Percentiles rank a stretch among this genome's conserved stretches.
phyloP scores from a whole-genome alignment of 805 yeast species.

The Ogataea pini region DNA sequence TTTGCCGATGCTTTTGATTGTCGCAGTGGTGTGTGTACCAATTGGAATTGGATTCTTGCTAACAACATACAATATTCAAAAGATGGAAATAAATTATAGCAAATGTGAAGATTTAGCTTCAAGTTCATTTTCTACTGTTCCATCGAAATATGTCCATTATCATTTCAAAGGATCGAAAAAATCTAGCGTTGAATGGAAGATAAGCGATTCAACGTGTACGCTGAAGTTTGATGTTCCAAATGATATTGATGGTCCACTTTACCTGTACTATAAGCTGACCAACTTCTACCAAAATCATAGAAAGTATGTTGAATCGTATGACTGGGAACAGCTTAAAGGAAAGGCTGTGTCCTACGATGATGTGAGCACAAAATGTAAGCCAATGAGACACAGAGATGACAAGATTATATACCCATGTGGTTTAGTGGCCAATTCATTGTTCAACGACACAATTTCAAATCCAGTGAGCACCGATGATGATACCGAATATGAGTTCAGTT shows the following conservation, averaged over 20 bases:
- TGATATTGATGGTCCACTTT: conserved; percentile 69
- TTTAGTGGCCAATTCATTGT: conserved; percentile 85
- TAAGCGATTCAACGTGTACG: conserved; percentile 52
- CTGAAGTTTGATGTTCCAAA: conserved; percentile 73
- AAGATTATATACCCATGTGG: conserved; percentile 86
- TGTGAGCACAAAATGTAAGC: conserved; percentile 54
- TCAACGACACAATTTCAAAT: conserved; percentile 79
- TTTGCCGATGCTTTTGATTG: conserved; percentile 72
- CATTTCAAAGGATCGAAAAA: conserved; percentile 56
- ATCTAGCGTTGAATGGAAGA: conserved; percentile 56
- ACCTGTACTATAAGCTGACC: conserved; percentile 80
- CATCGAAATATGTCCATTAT: conserved; percentile 54
- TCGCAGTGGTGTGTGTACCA: conserved; percentile 84
- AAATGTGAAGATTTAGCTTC: conserved; percentile 53
- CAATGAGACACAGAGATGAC: conserved; percentile 42
- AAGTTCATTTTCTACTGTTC: conserved; percentile 49
- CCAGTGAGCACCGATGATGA: conserved; percentile 40
- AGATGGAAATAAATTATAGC: conserved; percentile 72
- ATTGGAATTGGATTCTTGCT: conserved; percentile 82
- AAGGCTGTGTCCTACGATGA: conserved; percentile 55
- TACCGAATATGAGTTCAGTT: conserved; percentile 44
- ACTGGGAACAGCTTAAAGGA: conserved; percentile 80
- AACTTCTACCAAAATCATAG: conserved; percentile 95
- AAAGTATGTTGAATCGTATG: conserved; percentile 84
- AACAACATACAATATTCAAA: conserved; percentile 79